Evolutionary conservation across 768 basidiomycete species (phyloP), one percentile per base, ranked within the genome.

Genomic region (Postia placenta): DNA sequence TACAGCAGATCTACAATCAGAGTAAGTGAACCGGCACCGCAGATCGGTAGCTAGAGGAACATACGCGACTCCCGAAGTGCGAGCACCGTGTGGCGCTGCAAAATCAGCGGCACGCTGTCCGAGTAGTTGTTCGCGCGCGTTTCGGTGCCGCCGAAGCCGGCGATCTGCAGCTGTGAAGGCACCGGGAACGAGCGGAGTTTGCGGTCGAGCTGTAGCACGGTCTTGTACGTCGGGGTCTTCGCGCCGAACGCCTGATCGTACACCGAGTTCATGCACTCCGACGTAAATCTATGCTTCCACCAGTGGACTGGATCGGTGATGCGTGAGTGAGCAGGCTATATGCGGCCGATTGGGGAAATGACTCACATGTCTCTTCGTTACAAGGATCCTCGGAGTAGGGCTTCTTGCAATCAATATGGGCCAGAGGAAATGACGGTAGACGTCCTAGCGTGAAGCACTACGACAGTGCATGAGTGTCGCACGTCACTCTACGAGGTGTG

Each of bases 211-310:
- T 83, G 79, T 46, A 78, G 76, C 26, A 86, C 74, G 19, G 73
- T 73, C 56, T 75, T 78, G 64, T 87, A 87, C 45, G 71, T 77
- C 0, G 82, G 81, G 3, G 77, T 69, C 27, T 76, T 75, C 1
- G 84, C 78, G 26, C 83, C 79, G 52, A 86, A 86, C 0, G 80
- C 83, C 58, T 81, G 76, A 52, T 87, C 83, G 54, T 83, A 81
- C 2, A 86, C 78, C 3, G 78, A 62, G 50, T 78, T 79, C 53
- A 83, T 69, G 60, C 83, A 85, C 60, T 83, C 74, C 0, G 79
- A 75, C 4, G 75, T 67, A 53, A 82, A 85, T 27, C 74, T 71
- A 61, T 85, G 83, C 63, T 87, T 87, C 84, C 85, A 87, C 26
- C 62, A 64, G 36, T 64, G 62, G 48, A 79, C 77, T 57, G 69